phyloP scores from a whole-genome alignment of 164 flowering plant genomes.

The Cinnamomum chago region DNA sequence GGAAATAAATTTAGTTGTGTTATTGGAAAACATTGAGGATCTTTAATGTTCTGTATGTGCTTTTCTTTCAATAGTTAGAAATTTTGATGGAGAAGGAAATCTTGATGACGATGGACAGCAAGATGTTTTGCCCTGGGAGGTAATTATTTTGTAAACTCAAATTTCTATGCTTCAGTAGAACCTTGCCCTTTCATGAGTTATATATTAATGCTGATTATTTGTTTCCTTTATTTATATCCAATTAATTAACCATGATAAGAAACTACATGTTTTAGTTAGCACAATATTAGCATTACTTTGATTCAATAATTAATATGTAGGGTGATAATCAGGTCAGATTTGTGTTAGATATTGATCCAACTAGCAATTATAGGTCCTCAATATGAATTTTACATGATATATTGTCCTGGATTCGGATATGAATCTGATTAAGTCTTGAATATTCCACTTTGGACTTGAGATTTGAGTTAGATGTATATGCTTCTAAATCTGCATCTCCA shows the following conservation, averaged over 20 bases:
- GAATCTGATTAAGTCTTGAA: too few relatives aligned
- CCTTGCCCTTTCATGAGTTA: not conserved
- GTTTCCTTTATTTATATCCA: not conserved
- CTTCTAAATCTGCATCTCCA: too few relatives aligned
- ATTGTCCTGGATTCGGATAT: too few relatives aligned
- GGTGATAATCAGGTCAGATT: too few relatives aligned
- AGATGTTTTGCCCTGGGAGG: not conserved
- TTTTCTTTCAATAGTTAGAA: not conserved
- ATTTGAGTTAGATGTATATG: too few relatives aligned
- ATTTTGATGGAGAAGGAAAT: not conserved
- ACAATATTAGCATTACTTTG: too few relatives aligned
- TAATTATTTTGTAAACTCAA: not conserved
- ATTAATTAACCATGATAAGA: not conserved
- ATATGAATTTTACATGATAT: too few relatives aligned
- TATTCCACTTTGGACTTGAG: too few relatives aligned
- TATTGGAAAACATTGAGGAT: not conserved
- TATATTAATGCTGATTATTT: too few relatives aligned
- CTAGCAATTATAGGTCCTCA: too few relatives aligned
- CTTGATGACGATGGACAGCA: not conserved
- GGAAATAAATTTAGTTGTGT: not conserved
- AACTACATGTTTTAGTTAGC: not conserved
- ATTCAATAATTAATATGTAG: too few relatives aligned
- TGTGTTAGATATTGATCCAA: too few relatives aligned
- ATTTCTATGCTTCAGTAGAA: not conserved
- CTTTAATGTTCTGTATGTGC: not conserved